Base-by-base conservation (phyloP, 768 basidiomycete species). In the Cantharellus anzutake region DNA sequence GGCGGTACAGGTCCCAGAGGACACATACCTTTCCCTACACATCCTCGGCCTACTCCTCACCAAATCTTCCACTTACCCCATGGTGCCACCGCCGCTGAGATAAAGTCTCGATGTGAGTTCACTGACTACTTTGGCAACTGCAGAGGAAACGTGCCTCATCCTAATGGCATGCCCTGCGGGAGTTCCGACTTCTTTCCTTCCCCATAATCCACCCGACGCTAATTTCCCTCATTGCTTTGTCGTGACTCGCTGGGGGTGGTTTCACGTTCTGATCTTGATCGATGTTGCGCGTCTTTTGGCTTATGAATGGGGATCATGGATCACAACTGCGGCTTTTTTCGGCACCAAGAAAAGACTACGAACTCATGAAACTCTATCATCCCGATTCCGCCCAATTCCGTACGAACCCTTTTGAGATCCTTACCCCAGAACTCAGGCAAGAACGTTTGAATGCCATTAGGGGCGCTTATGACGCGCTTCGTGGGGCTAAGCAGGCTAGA, bases 321-420 rank as follows among this genome's bases (percentile, higher is more conserved):
- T 55, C 52, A 11, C 35, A 11, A 14, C 52, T 48, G 11, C 11
- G 11, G 11, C 52, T 11, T 37, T 11, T 7, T 55, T 37, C 52
- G 44, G 44, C 44, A 48, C 44, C 11, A 48, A 48, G 11, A 11
- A 11, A 63, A 88, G 85, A 87, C 69, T 85, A 80, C 66, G 85
- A 86, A 63, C 83, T 88, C 51, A 86, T 87, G 40, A 75, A 81
- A 44, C 74, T 85, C 60, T 85, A 87, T 68, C 85, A 88, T 67
- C 85, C 85, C 2, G 85, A 88, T 68, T 82, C 82, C 48, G 72
- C 74, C 34, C 67, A 71, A 5, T 72, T 73, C 37, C 73, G 73
- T 3, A 59, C 64, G 20, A 48, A 75, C 7, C 69, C 80, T 4
- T 65, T 77, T 0, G 76, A 78, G 44, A 67, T 74, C 2, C 78